phyloP scores from a whole-genome alignment of 2,329 filamentous ascomycete species.

The Epichloe elymi region DNA sequence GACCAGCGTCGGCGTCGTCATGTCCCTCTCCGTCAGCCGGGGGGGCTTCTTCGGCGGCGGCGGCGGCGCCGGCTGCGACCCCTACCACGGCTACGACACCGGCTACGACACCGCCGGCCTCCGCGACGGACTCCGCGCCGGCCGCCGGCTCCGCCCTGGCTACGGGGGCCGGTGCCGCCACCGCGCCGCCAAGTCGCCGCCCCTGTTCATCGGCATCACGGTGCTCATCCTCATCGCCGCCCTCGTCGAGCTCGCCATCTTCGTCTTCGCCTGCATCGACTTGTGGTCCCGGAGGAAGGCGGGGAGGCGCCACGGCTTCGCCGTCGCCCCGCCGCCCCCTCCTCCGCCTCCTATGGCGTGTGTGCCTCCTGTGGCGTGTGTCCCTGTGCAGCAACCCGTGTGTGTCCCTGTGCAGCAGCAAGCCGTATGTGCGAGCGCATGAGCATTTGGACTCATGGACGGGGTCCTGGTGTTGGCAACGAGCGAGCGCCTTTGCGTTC shows the following conservation, averaged over 20 bases:
- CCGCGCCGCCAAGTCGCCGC: not conserved
- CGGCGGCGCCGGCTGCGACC: not conserved
- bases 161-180: not conserved
- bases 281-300: no score
- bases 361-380: not conserved
- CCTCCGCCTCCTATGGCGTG: not conserved
- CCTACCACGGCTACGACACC: not conserved
- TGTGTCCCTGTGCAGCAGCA: not conserved
- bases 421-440: not conserved
- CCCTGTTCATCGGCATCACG: constrained; percentile 10
- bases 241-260: constrained; percentile 24
- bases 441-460: no score
- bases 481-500: no score
- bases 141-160: no score
- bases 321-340: constrained; percentile 15
- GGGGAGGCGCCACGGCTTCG: no score
- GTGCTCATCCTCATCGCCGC: constrained; percentile 14
- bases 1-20: constrained; percentile 13
- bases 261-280: constrained; percentile 27
- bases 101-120: not conserved
- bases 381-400: not conserved
- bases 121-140: not conserved
- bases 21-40: constrained; percentile 9
- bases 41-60: not conserved
- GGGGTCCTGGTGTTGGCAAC: no score